These are phyloP conservation scores for Tuctoria greenei DNA, from an alignment of 176 grass and related monocot species.

Conservation along the genomic window DNA sequence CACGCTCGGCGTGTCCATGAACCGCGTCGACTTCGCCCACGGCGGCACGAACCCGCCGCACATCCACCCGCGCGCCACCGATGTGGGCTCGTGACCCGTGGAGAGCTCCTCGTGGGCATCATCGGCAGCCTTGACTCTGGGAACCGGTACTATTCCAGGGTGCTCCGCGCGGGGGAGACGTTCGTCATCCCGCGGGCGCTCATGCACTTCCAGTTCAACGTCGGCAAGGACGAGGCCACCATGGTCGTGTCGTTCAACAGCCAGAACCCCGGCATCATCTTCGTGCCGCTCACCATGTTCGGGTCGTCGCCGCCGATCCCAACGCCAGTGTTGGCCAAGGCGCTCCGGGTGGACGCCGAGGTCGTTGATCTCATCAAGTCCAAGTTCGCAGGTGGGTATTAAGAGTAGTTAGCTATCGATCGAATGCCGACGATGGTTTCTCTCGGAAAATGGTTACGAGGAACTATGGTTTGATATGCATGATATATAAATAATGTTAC, in stretches of 20 bases:
- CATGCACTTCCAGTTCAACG: constrained; percentile 77
- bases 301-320: constrained; percentile 57
- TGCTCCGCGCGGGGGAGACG: constrained; percentile 45
- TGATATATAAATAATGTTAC: not conserved
- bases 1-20: constrained; percentile 71
- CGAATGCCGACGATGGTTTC: no score
- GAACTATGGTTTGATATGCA: not conserved
- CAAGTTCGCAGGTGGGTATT: constrained; percentile 41
- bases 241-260: constrained; percentile 60
- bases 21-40: constrained; percentile 59
- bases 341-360: constrained; percentile 44
- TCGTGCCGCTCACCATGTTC: constrained; percentile 47
- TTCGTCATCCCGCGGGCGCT: constrained; percentile 61
- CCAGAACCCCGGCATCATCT: constrained; percentile 54
- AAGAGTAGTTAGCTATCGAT: not conserved
- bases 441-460: no score
- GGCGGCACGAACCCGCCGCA: constrained; percentile 69
- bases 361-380: constrained; percentile 55
- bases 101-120: constrained; percentile 53
- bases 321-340: constrained; percentile 47
- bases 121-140: constrained; percentile 38
- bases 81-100: constrained; percentile 42
- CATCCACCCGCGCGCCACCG: constrained; percentile 54
- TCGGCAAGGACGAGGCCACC: constrained; percentile 36
- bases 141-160: constrained; percentile 48